Conservation (phyloP, 495 filamentous ascomycete species). For the Aspergillus biplanus region DNA sequence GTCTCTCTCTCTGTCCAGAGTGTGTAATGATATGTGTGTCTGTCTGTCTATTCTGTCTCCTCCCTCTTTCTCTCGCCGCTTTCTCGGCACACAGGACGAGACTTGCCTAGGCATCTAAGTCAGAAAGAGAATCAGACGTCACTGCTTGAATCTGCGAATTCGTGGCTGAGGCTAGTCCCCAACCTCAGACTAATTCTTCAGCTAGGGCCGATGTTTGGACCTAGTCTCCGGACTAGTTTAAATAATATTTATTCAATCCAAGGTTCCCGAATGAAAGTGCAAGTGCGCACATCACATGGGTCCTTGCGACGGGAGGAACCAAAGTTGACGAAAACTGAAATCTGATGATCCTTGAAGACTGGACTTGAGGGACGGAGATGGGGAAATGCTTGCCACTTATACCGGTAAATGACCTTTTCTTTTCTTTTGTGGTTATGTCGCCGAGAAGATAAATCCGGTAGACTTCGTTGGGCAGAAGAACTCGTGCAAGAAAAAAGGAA, state of each 20-base stretch:
- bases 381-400: not conserved
- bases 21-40: too few relatives aligned
- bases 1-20: too few relatives aligned
- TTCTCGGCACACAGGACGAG: not conserved
- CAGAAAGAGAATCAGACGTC: conserved; percentile 1
- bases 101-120: not conserved
- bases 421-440: not conserved
- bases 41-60: too few relatives aligned
- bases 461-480: too few relatives aligned
- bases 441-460: too few relatives aligned
- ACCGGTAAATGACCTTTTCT: not conserved
- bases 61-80: not conserved
- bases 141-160: not conserved
- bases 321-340: conserved; percentile 7
- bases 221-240: conserved; percentile 1
- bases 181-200: conserved; percentile 15
- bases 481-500: not conserved
- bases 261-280: conserved; percentile 10
- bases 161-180: conserved; percentile 5
- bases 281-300: conserved; percentile 17
- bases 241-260: conserved; percentile 4
- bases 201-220: conserved; percentile 10
- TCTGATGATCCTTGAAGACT: not conserved
- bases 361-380: not conserved
- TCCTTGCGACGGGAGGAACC: not conserved